Conservation (phyloP, 2,329 filamentous ascomycete genomes). For the Trichoderma simmonsii region DNA sequence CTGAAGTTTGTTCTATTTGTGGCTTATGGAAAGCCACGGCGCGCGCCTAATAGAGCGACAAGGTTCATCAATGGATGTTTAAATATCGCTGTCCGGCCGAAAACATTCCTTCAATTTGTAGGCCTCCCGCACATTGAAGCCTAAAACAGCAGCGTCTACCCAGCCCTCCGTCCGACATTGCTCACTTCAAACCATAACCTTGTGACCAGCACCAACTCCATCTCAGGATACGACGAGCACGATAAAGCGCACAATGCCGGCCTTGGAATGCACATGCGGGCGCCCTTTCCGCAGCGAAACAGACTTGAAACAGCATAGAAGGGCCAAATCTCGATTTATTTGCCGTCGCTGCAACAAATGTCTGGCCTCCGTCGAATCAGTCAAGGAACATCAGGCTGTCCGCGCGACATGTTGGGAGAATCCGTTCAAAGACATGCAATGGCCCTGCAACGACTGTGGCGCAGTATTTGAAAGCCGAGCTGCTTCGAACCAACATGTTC, state of each 20-base stretch:
- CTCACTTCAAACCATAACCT: background rate
- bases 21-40: background rate
- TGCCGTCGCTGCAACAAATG: slow-evolving; percentile 2
- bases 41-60: background rate
- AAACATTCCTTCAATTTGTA: background rate
- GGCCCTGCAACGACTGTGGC: background rate
- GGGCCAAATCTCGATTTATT: background rate
- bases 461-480: background rate
- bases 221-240: background rate
- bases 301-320: background rate
- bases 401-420: background rate
- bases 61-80: background rate
- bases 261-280: background rate
- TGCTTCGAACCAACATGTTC: background rate
- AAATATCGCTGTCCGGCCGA: background rate
- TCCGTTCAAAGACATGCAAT: background rate
- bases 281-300: background rate
- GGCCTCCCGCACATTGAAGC: background rate
- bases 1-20: background rate
- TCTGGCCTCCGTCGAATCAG: background rate
- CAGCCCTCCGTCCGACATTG: background rate
- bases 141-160: background rate
- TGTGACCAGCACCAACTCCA: background rate
- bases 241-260: background rate
- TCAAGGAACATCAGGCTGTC: background rate